Conservation (phyloP, 2,329 filamentous ascomycete genomes). For the Aureobasidium sp. region DNA sequence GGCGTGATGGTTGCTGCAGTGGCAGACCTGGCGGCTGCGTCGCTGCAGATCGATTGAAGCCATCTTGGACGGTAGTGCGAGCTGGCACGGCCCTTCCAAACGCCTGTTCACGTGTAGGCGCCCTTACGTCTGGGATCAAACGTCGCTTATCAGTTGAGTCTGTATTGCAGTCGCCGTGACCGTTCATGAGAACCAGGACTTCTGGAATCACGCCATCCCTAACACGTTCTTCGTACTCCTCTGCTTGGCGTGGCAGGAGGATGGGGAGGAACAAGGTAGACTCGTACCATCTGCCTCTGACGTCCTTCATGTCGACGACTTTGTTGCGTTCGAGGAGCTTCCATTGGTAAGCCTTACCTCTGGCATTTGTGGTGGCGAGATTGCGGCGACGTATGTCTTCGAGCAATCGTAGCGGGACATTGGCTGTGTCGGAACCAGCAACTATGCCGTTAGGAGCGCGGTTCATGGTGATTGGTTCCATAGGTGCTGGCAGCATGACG, state of each 20-base stretch:
- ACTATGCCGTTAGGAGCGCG: conserved; percentile 19
- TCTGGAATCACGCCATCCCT: conserved; percentile 27
- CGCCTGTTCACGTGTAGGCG: conserved; percentile 27
- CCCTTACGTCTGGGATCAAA: conserved; percentile 6
- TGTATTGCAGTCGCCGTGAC: conserved; percentile 26
- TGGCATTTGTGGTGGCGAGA: conserved; percentile 31
- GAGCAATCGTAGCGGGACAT: conserved; percentile 44
- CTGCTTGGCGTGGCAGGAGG: conserved; percentile 22
- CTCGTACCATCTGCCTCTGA: conserved; percentile 56
- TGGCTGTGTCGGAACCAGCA: conserved; percentile 26
- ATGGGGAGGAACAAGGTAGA: conserved; percentile 42
- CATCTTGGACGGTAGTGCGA: conserved; percentile 31
- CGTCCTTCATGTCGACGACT: conserved; percentile 36
- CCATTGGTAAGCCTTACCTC: conserved; percentile 34
- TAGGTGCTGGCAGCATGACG: conserved; percentile 37
- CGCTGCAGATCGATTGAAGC: conserved; percentile 28
- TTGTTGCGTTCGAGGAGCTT: conserved; percentile 30
- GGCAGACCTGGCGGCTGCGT: neutral
- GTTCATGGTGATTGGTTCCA: conserved; percentile 26
- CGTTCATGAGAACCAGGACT: conserved; percentile 29
- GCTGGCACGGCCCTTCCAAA: conserved; percentile 35
- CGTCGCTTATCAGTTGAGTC: neutral
- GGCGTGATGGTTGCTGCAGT: conserved; percentile 16
- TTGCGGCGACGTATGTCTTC: conserved; percentile 46
- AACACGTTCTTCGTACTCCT: conserved; percentile 20